phyloP scores from a whole-genome alignment of 768 basidiomycete species.

The Clavulina sp. region DNA sequence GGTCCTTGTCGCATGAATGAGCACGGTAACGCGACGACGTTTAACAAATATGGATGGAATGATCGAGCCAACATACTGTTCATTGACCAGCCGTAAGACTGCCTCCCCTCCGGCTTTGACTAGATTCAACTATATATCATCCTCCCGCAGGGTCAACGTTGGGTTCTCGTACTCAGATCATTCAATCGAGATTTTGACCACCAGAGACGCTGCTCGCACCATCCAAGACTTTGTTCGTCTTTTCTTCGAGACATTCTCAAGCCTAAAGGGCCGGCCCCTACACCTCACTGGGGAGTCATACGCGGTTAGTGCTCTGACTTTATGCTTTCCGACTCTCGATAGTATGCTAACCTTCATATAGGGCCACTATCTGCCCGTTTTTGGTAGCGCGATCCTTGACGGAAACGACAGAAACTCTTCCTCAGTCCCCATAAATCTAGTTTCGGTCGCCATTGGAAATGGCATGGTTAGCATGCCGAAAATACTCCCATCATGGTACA shows the following conservation, averaged over 20 bases:
- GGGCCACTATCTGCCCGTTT: slow-evolving; percentile 48
- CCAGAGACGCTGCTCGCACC: slow-evolving; percentile 65
- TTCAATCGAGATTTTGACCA: slow-evolving; percentile 50
- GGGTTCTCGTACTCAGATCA: slow-evolving; percentile 56
- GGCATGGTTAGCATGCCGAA: slow-evolving; percentile 40
- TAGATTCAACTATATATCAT: too few relatives aligned
- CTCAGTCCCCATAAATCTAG: slow-evolving; percentile 40
- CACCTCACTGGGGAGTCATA: slow-evolving; percentile 62
- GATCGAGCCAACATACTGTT: slow-evolving; percentile 22
- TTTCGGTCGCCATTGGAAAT: slow-evolving; percentile 58
- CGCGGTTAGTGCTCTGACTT: slow-evolving; percentile 32
- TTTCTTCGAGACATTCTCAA: slow-evolving; percentile 62
- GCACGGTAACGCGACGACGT: slow-evolving; percentile 17
- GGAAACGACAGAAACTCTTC: slow-evolving; percentile 39
- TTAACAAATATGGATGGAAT: slow-evolving; percentile 22
- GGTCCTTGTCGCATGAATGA: slow-evolving; percentile 53
- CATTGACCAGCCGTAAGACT: slow-evolving; percentile 54
- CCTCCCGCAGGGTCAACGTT: slow-evolving; percentile 48
- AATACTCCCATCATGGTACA: slow-evolving; percentile 27
- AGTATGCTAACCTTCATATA: too few relatives aligned
- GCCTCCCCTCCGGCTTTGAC: too few relatives aligned
- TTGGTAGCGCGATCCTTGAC: slow-evolving; percentile 61
- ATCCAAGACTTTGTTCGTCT: slow-evolving; percentile 58
- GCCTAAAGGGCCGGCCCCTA: slow-evolving; percentile 48
- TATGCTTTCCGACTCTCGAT: too few relatives aligned